Evolutionary conservation across 768 basidiomycete genomes (phyloP).

Genomic region (Macrolepiota albuminosa): DNA sequence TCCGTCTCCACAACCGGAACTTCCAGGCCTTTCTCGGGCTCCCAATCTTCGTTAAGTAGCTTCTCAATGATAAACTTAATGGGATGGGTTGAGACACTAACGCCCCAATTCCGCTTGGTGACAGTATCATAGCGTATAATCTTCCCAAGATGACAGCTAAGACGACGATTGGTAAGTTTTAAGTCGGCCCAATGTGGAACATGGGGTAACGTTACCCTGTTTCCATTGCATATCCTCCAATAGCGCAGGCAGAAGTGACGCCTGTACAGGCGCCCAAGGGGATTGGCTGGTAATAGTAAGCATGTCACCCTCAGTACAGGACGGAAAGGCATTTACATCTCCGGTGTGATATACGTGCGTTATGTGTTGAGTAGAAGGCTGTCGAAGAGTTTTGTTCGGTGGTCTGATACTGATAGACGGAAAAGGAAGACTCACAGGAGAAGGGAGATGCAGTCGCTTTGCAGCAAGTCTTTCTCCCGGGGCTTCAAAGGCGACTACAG

Average conservation of each 20-base stretch:
- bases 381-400: conserved; percentile 3
- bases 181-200: neutral
- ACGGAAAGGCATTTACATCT: conserved; percentile 41
- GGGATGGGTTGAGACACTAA: conserved; percentile 65
- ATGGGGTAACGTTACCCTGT: conserved; percentile 35
- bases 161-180: neutral
- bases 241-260: conserved; percentile 44
- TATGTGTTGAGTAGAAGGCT: conserved; percentile 72
- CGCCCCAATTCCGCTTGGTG: conserved; percentile 71
- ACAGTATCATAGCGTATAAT: conserved; percentile 85
- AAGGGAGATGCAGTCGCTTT: conserved; percentile 77
- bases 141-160: conserved; percentile 83
- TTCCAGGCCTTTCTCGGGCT: conserved; percentile 26
- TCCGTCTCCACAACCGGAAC: conserved; percentile 50
- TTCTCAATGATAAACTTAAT: conserved; percentile 70
- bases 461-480: conserved; percentile 73
- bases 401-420: neutral
- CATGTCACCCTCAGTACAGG: neutral
- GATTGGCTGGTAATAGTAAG: conserved; percentile 50
- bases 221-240: conserved; percentile 81
- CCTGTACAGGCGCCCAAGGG: conserved; percentile 83
- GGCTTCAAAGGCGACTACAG: conserved; percentile 87
- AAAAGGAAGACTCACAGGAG: conserved; percentile 51
- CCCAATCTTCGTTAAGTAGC: conserved; percentile 30
- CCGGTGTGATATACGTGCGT: conserved; percentile 92